Percentiles rank a stretch among this genome's conserved stretches.
phyloP scores from a whole-genome alignment of 768 basidiomycete species.

The Kwoniella mangroviensis region DNA sequence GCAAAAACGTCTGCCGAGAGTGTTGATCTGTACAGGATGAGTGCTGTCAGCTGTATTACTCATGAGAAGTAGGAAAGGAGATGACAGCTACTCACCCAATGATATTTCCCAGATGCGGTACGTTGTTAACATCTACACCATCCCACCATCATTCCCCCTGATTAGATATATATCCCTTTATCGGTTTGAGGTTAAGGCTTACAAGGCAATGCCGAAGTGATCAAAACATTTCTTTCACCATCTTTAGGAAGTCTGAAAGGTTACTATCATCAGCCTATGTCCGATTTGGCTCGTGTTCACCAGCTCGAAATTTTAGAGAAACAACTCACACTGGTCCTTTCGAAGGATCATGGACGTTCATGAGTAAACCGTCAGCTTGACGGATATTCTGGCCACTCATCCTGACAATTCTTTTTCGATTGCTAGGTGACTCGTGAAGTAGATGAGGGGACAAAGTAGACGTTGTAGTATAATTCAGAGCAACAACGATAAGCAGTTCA shows the following conservation, averaged over 20 bases:
- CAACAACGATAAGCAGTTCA: background rate
- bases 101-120: constrained; percentile 83
- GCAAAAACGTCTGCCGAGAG: constrained; percentile 97
- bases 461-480: background rate
- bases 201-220: constrained; percentile 89
- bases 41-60: constrained; percentile 54
- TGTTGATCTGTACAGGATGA: constrained; percentile 89
- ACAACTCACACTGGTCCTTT: constrained; percentile 62
- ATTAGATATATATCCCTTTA: background rate
- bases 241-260: constrained; percentile 70
- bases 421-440: background rate
- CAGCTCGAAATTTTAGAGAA: background rate
- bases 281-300: background rate
- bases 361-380: constrained; percentile 61
- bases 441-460: background rate
- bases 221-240: constrained; percentile 83
- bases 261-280: background rate
- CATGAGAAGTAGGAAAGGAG: background rate
- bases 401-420: constrained; percentile 8
- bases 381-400: constrained; percentile 59
- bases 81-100: constrained; percentile 32
- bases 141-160: background rate
- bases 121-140: constrained; percentile 71
- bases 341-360: constrained; percentile 60
- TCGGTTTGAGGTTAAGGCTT: constrained; percentile 16